phyloP scores from a whole-genome alignment of 1,284 basidiomycete genomes.

The Boletellus sp. region DNA sequence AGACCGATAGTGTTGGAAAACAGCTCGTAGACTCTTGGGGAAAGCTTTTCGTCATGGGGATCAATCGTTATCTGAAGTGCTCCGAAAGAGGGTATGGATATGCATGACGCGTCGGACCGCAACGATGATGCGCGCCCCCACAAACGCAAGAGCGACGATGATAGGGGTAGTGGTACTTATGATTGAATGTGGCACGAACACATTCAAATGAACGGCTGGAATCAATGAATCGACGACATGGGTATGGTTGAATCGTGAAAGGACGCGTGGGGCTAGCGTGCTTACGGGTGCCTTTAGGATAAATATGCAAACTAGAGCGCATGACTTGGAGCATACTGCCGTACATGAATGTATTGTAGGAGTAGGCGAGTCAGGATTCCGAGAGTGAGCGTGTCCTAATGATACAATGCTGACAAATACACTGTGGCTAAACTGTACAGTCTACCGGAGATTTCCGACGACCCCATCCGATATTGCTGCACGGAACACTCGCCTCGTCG shows the following conservation, averaged over 20 bases:
- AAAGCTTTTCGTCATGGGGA: neutral
- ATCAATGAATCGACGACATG: constrained; percentile 18
- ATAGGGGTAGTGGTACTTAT: neutral
- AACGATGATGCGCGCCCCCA: constrained; percentile 3
- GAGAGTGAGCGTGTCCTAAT: neutral
- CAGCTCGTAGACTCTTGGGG: too few species aligned
- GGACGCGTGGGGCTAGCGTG: neutral
- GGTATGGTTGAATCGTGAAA: neutral
- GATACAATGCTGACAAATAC: constrained; percentile 10
- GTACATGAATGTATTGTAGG: neutral
- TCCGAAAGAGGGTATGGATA: constrained; percentile 23
- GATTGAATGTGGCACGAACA: neutral
- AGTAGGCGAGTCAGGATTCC: too few species aligned
- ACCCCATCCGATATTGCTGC: neutral
- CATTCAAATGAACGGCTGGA: neutral
- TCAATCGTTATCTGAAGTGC: constrained; percentile 4
- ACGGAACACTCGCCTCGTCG: constrained; percentile 10
- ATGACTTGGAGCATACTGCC: neutral
- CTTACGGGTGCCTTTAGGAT: constrained; percentile 5
- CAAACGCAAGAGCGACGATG: constrained; percentile 1
- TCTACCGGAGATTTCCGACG: constrained; percentile 25
- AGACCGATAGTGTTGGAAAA: too few species aligned
- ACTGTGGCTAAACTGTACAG: constrained; percentile 28
- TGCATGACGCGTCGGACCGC: constrained; percentile 17
- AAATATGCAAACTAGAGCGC: neutral